Evolutionary conservation across 2,329 filamentous ascomycete species (phyloP).

Genomic region (Exophiala spinifera): DNA sequence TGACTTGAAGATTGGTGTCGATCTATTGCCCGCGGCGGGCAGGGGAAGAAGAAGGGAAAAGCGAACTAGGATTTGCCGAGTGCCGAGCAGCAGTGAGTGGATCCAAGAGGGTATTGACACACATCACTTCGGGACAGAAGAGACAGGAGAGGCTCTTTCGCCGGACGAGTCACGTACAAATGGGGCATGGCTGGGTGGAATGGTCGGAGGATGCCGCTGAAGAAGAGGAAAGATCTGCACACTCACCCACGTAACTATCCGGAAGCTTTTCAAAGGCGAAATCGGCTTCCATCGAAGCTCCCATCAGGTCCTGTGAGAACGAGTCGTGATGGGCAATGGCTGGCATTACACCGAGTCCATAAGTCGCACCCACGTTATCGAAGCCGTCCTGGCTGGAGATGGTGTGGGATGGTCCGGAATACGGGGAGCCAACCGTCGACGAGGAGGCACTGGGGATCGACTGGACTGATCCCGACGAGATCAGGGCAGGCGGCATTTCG

Average conservation of each 20-base stretch:
- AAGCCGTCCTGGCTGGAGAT: conserved; percentile 55
- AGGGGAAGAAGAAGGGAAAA: conserved; percentile 15
- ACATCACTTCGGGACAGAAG: conserved; percentile 16
- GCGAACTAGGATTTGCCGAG: conserved; percentile 12
- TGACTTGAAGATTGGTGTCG: conserved; percentile 34
- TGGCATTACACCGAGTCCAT: conserved; percentile 60
- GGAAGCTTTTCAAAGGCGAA: conserved; percentile 44
- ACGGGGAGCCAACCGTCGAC: conserved; percentile 65
- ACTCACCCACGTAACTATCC: conserved; percentile 48
- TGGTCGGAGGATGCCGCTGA: conserved; percentile 25
- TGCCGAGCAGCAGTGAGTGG: conserved; percentile 2
- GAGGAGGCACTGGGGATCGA: conserved; percentile 59
- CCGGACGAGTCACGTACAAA: conserved; percentile 21
- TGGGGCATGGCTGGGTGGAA: conserved; percentile 20
- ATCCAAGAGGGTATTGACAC: conserved; percentile 17
- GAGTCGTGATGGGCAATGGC: conserved; percentile 61
- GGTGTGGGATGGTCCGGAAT: conserved; percentile 59
- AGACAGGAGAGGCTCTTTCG: conserved; percentile 11
- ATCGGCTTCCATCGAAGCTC: conserved; percentile 44
- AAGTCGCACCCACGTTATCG: conserved; percentile 43
- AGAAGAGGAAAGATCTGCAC: conserved; percentile 39
- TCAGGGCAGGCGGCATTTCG: conserved; percentile 54
- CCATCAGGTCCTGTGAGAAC: conserved; percentile 37
- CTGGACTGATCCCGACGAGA: conserved; percentile 59
- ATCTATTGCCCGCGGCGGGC: conserved; percentile 4